Base-by-base conservation (phyloP, 2,329 filamentous ascomycete species). In the Tolypocladium ovalisporum region DNA sequence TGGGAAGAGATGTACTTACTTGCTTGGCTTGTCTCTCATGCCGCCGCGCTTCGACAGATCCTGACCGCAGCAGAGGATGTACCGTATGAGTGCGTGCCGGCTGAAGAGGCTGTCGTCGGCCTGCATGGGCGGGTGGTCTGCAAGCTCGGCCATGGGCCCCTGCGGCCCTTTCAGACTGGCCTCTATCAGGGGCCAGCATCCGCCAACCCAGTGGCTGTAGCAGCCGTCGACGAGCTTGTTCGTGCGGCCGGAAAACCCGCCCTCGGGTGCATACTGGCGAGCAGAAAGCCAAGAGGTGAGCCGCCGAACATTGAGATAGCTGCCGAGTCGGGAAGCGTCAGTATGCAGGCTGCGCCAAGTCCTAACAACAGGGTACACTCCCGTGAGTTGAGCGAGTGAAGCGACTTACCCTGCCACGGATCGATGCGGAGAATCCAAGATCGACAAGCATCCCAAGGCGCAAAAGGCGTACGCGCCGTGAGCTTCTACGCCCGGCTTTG, bases 161-260 rank as follows among this genome's bases (percentile, higher is more conserved):
- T 64, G 72, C 57, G 77, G 76, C 34, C 81, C 82, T 63, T 81
- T 80, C 58, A 94, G 74, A 56, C 86, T 86, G 58, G 90, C 89
- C 75, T 97, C 88, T 63, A 97, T 79, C 62, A 99, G 75, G 52
- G 93, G 87, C 90, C 92, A 99, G 75, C 92, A 97, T 56, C 88
- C 89, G 56, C 94, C 94, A 37, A 96, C 88, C 94, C 94, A 99
- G 73, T 97, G 93, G 70, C 90, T 96, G 76, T 99, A 99, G 75
- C 94, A 99, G 52, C 93, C 94, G 71, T 99, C 94, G 36, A 97
- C 94, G 36, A 99, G 81, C 75, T 99, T 99, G 79, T 97, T 97
- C 34, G 93, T 96, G 64, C 94, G 87, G 60, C 94, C 94, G 44
- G 90, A 88, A 68, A 96, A 92, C 39, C 94, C 94, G 62, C 92